A percentile compares a stretch with the other conserved stretches of the same genome.
These are phyloP conservation scores for Monilinia aucupariae DNA, from an alignment of 2,329 filamentous ascomycete genomes.

Conservation along the genomic window DNA sequence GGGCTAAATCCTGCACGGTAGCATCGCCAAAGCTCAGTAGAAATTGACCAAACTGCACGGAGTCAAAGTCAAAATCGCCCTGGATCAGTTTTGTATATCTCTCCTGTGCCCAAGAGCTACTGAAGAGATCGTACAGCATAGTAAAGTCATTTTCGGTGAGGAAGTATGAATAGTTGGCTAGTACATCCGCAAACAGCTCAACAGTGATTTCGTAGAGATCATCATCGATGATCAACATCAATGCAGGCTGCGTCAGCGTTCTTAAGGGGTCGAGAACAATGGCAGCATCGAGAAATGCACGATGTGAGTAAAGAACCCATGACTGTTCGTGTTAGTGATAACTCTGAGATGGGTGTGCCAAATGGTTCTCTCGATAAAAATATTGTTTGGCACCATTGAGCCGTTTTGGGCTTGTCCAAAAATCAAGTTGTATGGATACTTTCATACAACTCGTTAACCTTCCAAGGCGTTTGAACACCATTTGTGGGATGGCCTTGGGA, in stretches of 20 bases:
- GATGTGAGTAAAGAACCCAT: slow-evolving; percentile 70
- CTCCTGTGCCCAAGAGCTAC: slow-evolving; percentile 52
- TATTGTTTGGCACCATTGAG: background rate
- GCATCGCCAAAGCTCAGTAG: slow-evolving; percentile 65
- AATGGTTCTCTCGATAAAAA: background rate
- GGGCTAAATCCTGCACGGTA: slow-evolving; percentile 54
- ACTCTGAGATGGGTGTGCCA: background rate
- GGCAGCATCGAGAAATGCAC: slow-evolving; percentile 52
- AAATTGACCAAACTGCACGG: slow-evolving; percentile 59
- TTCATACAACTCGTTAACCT: background rate
- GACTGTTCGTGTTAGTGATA: slow-evolving; percentile 42
- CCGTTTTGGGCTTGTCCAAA: background rate
- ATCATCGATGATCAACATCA: slow-evolving; percentile 55
- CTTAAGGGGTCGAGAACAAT: slow-evolving; percentile 55
- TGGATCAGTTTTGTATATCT: slow-evolving; percentile 51
- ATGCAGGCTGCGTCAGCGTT: slow-evolving; percentile 52
- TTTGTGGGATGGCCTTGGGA: background rate
- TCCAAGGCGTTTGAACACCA: background rate
- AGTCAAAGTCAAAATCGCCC: slow-evolving; percentile 59
- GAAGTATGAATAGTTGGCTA: slow-evolving; percentile 60
- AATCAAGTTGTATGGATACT: background rate
- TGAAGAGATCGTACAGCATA: slow-evolving; percentile 53
- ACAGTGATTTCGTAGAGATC: slow-evolving; percentile 54
- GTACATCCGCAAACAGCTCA: slow-evolving; percentile 59
- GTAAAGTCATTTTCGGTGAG: slow-evolving; percentile 54